phyloP scores from a whole-genome alignment of 805 yeast species.

The Candida krabiensis region DNA sequence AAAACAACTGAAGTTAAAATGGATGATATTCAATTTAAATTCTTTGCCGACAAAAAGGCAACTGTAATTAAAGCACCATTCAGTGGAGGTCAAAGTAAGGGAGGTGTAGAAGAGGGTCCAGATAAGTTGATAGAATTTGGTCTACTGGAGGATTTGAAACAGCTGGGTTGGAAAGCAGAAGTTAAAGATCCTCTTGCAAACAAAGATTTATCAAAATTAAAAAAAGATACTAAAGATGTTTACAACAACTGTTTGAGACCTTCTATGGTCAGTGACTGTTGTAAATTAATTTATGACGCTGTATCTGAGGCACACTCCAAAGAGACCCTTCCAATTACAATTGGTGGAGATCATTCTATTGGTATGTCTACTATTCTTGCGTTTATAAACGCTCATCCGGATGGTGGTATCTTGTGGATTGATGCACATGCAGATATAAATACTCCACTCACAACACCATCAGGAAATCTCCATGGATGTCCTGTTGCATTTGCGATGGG shows the following conservation, averaged over 20 bases:
- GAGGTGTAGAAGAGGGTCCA: conserved; percentile 96
- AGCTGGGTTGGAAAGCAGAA: conserved; percentile 69
- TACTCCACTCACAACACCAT: conserved; percentile 76
- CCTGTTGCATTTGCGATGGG: conserved; percentile 93
- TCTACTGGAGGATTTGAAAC: conserved; percentile 56
- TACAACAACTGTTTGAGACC: conserved; percentile 67
- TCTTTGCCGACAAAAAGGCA: conserved; percentile 52
- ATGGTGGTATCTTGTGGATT: conserved; percentile 90
- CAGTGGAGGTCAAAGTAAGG: conserved; percentile 92
- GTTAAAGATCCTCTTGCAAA: conserved; percentile 55
- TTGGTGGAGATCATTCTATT: conserved; percentile 97
- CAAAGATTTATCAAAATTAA: conserved; percentile 43
- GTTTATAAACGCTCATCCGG: conserved; percentile 73
- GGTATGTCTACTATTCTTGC: conserved; percentile 93
- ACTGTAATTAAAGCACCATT: conserved; percentile 89
- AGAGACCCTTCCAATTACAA: conserved; percentile 67
- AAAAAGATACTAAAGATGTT: conserved; percentile 48
- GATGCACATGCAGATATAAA: conserved; percentile 99
- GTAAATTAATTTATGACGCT: conserved; percentile 59
- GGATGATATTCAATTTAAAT: conserved; percentile 44
- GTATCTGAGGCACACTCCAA: conserved; percentile 51
- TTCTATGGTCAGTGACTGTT: conserved; percentile 71
- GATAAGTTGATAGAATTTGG: conserved; percentile 73
- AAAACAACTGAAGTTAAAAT: conserved; percentile 8
- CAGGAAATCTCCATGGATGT: conserved; percentile 95